A percentile compares a stretch with the other conserved stretches of the same genome.
phyloP scores from a whole-genome alignment of 805 yeast genomes.

The Suhomyces canberraensis region DNA sequence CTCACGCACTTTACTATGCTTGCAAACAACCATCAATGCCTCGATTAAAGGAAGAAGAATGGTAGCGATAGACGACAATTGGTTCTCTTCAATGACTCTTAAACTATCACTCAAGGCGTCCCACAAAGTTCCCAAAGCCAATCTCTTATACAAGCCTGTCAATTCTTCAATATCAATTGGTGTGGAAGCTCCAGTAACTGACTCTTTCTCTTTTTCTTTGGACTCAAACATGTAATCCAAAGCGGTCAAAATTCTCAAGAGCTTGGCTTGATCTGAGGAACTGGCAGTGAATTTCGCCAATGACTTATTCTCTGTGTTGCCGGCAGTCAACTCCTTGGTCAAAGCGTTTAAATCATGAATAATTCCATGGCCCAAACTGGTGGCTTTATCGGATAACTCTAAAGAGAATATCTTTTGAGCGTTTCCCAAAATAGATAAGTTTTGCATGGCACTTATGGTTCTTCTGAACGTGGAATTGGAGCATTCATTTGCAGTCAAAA shows the following conservation, averaged over 20 bases:
- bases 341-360: slow-evolving; percentile 54
- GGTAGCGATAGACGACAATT: slow-evolving; percentile 59
- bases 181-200: slow-evolving; percentile 5
- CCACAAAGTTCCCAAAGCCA: slow-evolving; percentile 81
- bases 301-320: slow-evolving; percentile 45
- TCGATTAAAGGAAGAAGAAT: slow-evolving; percentile 84
- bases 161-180: slow-evolving; percentile 42
- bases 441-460: slow-evolving; percentile 76
- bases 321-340: slow-evolving; percentile 40
- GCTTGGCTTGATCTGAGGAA: slow-evolving; percentile 82
- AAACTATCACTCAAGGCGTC: slow-evolving; percentile 75
- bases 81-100: slow-evolving; percentile 56
- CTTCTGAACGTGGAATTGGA: slow-evolving; percentile 82
- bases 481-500: slow-evolving; percentile 78
- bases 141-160: slow-evolving; percentile 57
- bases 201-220: slow-evolving; percentile 23
- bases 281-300: slow-evolving; percentile 71
- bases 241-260: slow-evolving; percentile 83
- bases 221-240: slow-evolving; percentile 74
- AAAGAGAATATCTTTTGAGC: slow-evolving; percentile 64
- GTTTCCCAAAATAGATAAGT: slow-evolving; percentile 57
- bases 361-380: slow-evolving; percentile 51
- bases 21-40: slow-evolving; percentile 93
- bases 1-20: slow-evolving; percentile 67
- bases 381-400: slow-evolving; percentile 65